These are phyloP conservation scores for Pichia inconspicua DNA, from an alignment of 1,139 yeast species.

Conservation along the genomic window DNA sequence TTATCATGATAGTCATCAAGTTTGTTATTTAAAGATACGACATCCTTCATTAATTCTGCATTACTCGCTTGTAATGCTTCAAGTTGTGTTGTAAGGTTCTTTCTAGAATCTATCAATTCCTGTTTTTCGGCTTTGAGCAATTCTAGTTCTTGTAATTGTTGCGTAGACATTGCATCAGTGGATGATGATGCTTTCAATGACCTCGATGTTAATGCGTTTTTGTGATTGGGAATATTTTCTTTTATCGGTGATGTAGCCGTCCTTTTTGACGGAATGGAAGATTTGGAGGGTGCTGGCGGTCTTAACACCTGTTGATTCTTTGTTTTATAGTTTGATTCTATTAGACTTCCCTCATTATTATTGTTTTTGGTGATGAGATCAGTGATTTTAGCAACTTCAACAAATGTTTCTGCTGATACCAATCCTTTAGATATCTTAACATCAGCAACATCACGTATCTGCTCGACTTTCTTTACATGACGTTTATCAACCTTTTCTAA, in stretches of 20 bases:
- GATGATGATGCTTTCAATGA: slow-evolving; percentile 24
- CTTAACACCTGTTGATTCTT: not conserved
- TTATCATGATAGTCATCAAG: slow-evolving; percentile 40
- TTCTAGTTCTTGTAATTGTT: slow-evolving; percentile 43
- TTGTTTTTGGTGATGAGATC: not conserved
- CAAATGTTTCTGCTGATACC: not conserved
- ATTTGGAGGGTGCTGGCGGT: slow-evolving; percentile 11
- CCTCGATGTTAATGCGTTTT: slow-evolving; percentile 27
- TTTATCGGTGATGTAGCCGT: slow-evolving; percentile 62
- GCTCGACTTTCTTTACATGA: slow-evolving; percentile 52
- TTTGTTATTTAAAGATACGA: slow-evolving; percentile 31
- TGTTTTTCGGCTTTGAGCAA: slow-evolving; percentile 45
- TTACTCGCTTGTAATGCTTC: slow-evolving; percentile 40
- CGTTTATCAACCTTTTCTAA: slow-evolving; percentile 71
- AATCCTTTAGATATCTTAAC: slow-evolving; percentile 28
- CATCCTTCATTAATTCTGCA: slow-evolving; percentile 37
- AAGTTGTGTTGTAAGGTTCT: slow-evolving; percentile 33
- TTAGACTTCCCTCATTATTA: not conserved
- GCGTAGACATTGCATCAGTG: slow-evolving; percentile 18
- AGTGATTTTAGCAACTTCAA: not conserved
- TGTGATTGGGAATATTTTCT: slow-evolving; percentile 25
- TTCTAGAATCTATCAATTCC: slow-evolving; percentile 42
- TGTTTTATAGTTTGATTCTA: not conserved
- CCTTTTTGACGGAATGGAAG: slow-evolving; percentile 52
- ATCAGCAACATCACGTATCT: slow-evolving; percentile 47